Evolutionary conservation across 768 basidiomycete genomes (phyloP).

Genomic region (Lactarius vividus): DNA sequence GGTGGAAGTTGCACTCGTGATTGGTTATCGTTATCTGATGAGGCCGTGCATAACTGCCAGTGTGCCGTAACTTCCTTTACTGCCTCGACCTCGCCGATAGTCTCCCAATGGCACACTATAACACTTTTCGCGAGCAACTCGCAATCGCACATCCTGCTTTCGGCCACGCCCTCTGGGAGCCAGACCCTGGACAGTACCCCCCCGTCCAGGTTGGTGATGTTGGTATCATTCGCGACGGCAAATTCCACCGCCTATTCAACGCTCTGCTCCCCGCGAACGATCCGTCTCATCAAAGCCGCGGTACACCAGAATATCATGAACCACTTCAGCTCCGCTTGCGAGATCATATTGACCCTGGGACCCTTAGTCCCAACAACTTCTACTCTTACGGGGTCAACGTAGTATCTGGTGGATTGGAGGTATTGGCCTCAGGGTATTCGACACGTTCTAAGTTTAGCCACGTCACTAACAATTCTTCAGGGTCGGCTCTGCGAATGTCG

Average conservation of each 20-base stretch:
- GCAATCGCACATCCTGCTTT: not conserved
- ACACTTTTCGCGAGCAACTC: not conserved
- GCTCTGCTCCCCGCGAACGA: not conserved
- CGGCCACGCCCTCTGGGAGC: not conserved
- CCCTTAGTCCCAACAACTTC: not conserved
- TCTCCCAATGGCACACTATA: not conserved
- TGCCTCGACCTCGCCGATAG: not conserved
- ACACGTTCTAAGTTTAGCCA: not conserved
- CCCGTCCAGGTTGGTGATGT: not conserved
- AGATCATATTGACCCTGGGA: not conserved
- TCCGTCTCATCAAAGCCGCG: not conserved
- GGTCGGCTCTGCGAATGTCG: not conserved
- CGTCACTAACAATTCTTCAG: not conserved
- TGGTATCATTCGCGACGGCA: not conserved
- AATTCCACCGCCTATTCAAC: not conserved
- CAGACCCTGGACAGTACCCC: not conserved
- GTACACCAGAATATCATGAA: not conserved
- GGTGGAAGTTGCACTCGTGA: no score
- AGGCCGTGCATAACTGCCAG: not conserved
- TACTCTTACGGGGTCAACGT: not conserved
- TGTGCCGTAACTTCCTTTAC: not conserved
- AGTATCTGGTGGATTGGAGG: not conserved
- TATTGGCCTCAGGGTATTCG: not conserved
- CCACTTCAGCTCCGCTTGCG: not conserved
- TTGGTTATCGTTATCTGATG: not conserved